phyloP scores from a whole-genome alignment of 805 yeast species.

The Ogataea kodamae region DNA sequence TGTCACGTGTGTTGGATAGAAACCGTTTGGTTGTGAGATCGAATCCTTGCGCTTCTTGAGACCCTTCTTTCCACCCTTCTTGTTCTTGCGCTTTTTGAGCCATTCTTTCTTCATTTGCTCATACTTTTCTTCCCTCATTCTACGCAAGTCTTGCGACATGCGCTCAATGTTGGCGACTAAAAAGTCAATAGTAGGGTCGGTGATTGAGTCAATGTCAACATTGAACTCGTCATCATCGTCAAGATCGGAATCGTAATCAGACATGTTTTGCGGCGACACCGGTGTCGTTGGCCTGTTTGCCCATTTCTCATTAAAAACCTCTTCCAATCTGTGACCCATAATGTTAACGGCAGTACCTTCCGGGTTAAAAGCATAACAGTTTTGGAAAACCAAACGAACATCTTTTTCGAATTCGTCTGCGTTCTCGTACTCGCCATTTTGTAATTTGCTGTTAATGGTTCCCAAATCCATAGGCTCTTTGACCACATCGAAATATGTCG shows the following conservation, averaged over 20 bases:
- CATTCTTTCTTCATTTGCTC: constrained; percentile 65
- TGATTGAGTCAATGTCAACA: constrained; percentile 59
- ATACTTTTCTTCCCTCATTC: constrained; percentile 74
- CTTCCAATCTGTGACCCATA: constrained; percentile 92
- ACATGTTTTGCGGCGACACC: constrained; percentile 49
- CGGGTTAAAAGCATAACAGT: constrained; percentile 91
- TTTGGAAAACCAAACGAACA: constrained; percentile 75
- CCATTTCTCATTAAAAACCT: constrained; percentile 85
- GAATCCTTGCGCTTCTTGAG: constrained; percentile 23
- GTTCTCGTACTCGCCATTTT: constrained; percentile 82
- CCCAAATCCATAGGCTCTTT: constrained; percentile 95
- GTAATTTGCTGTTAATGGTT: constrained; percentile 74
- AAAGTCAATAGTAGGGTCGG: constrained; percentile 86
- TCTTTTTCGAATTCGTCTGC: constrained; percentile 87
- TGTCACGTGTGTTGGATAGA: constrained; percentile 52
- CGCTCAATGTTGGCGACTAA: constrained; percentile 81
- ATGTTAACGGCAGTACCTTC: constrained; percentile 94
- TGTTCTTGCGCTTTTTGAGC: constrained; percentile 45
- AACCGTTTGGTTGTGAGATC: constrained; percentile 13
- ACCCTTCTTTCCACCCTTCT: constrained; percentile 36
- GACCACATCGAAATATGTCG: constrained; percentile 80
- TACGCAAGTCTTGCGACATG: constrained; percentile 81
- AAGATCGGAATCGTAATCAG: constrained; percentile 41
- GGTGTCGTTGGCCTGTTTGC: constrained; percentile 73
- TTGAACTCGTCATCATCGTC: constrained; percentile 49